Evolutionary conservation across 371 early-diverging fungal species (phyloP), one percentile per base, ranked within the genome.

Genomic region (Actinomortierella wolfii): DNA sequence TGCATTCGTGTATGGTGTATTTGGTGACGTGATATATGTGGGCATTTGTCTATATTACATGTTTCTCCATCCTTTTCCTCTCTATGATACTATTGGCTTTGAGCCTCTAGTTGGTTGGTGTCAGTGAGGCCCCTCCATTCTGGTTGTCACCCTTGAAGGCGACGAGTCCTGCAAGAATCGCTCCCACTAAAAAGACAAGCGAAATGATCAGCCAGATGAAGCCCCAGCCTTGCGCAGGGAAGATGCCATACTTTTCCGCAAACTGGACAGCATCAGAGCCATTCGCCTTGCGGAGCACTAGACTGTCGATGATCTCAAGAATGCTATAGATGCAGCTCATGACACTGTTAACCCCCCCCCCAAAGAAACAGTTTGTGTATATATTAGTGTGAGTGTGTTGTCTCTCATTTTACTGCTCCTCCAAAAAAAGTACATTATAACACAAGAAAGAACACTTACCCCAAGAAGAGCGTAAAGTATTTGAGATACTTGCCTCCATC

Each of bases 301-400:
- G 80, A 81, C 95, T 96, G 56, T 97, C 97, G 52, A 97, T 69
- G 63, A 97, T 96, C 81, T 97, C 98, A 90, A 95, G 94, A 15
- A 96, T 84, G 59, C 91, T 85, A 70, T 97, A 96, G 24, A 94
- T 80, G 24, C 92, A 89, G 3, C 88, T 89, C 98, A 97, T 96
- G 40, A 92, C 91, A 47, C 93, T 87, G 68, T 28, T 25, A 41
- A 44, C 21, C 24, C 18, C 5, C 48, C 43, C n/a, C 17, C 0
- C 14, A 24, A 14, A 46, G n/a, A 9, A 45, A 21, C 0, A 26
- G 9, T 21, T n/a, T 21, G 29, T 14, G 28, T 26, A 7, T 17
- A 26, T 40, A 39, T 44, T 18, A 46, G 20, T 21, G 20, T 51
- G 41, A 23, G 14, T 61, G 29, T 21, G 23, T 49, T 29, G 43